A percentile compares a stretch with the other conserved stretches of the same genome.
These are phyloP conservation scores for Allium cepa DNA, from an alignment of 106 monocot species.

Conservation along the genomic window DNA sequence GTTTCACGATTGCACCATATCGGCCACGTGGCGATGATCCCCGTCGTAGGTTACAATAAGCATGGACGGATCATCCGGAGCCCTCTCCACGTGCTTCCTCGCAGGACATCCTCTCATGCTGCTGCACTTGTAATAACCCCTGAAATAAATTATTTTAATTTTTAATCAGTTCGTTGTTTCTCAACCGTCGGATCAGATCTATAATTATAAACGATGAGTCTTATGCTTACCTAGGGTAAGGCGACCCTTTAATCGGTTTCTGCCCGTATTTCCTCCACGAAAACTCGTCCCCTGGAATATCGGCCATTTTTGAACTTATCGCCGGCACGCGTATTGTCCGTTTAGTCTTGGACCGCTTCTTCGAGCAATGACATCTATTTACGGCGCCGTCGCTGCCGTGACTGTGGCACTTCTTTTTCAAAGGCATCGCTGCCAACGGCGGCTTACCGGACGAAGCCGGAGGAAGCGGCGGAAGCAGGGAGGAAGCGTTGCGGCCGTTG, in stretches of 20 bases:
- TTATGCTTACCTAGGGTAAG: constrained; percentile 61
- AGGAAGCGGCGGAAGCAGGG: constrained; percentile 15
- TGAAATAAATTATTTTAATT: constrained; percentile 6
- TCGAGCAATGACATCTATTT: constrained; percentile 85
- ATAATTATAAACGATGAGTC: too few species aligned
- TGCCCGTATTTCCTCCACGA: constrained; percentile 89
- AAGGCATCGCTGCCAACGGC: constrained; percentile 37
- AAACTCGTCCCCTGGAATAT: constrained; percentile 62
- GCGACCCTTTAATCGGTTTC: constrained; percentile 81
- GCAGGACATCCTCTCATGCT: constrained; percentile 69
- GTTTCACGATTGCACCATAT: constrained; percentile 3
- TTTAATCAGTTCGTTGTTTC: neutral
- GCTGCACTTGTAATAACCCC: constrained; percentile 98
- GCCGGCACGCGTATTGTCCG: constrained; percentile 60
- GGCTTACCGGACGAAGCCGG: constrained; percentile 29
- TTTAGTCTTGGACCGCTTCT: constrained; percentile 60
- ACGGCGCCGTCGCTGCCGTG: constrained; percentile 46
- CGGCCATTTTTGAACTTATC: constrained; percentile 61
- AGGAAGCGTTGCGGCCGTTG: constrained; percentile 46
- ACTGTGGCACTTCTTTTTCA: constrained; percentile 46
- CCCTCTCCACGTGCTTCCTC: constrained; percentile 91
- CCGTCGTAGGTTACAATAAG: constrained; percentile 89
- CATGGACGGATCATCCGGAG: constrained; percentile 66
- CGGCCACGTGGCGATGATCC: constrained; percentile 56
- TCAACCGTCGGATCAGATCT: neutral